Percentiles rank a stretch among this genome's conserved stretches.
phyloP scores from a whole-genome alignment of 441 rosid genomes.

The Metrosideros polymorpha region DNA sequence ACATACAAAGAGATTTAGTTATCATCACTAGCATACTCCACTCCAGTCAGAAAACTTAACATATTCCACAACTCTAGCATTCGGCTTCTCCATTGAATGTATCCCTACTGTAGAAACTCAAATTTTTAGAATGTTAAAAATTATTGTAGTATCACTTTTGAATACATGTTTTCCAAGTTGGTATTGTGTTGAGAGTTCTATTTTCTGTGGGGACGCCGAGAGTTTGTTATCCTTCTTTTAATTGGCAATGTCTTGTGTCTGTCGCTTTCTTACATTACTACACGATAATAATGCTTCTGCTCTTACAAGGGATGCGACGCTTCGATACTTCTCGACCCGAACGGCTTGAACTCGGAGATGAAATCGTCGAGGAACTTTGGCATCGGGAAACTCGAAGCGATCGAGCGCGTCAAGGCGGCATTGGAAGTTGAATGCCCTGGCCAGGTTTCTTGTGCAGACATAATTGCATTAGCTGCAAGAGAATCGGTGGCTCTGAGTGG shows the following conservation, averaged over 20 bases:
- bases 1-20: neutral
- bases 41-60: too few relatives aligned
- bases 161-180: neutral
- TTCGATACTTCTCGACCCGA: constrained; percentile 16
- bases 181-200: neutral
- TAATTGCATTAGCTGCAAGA: constrained; percentile 21
- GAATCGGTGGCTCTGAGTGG: constrained; percentile 21
- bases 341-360: constrained; percentile 3
- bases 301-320: constrained; percentile 24
- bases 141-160: neutral
- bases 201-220: neutral
- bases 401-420: constrained; percentile 6
- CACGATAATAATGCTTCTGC: neutral
- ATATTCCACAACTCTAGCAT: too few relatives aligned
- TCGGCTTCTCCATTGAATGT: neutral
- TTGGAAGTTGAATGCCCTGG: constrained; percentile 14
- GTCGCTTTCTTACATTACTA: neutral
- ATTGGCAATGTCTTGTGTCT: neutral
- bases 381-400: constrained; percentile 14
- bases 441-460: constrained; percentile 26
- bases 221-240: neutral
- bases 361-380: constrained; percentile 15
- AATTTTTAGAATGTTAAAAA: neutral
- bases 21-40: neutral
- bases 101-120: neutral